These are phyloP conservation scores for Trametes maxima DNA, from an alignment of 768 basidiomycete genomes.

Conservation along the genomic window DNA sequence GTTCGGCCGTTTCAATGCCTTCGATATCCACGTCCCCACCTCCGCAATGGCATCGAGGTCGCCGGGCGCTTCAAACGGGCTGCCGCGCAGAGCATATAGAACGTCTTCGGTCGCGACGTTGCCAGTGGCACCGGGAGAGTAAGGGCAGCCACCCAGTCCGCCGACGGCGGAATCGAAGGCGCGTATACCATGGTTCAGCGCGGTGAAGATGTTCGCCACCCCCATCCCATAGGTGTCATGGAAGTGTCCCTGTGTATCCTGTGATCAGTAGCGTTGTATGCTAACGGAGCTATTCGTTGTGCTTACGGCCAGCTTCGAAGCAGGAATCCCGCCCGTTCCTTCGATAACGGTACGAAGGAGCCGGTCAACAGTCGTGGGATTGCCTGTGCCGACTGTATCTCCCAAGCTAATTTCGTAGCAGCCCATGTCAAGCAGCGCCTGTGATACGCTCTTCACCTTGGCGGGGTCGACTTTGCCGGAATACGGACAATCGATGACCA, in stretches of 20 bases:
- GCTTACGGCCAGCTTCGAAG: slow-evolving; percentile 71
- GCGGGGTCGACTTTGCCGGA: slow-evolving; percentile 72
- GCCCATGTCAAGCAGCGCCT: slow-evolving; percentile 81
- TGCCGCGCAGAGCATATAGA: slow-evolving; percentile 76
- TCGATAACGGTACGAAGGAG: slow-evolving; percentile 75
- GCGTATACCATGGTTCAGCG: slow-evolving; percentile 72
- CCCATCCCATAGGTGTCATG: slow-evolving; percentile 91
- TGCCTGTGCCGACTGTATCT: slow-evolving; percentile 89
- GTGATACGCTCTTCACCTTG: slow-evolving; percentile 68
- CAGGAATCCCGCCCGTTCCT: slow-evolving; percentile 55
- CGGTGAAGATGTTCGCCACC: slow-evolving; percentile 72
- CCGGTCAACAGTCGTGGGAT: slow-evolving; percentile 63
- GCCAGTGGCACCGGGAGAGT: slow-evolving; percentile 93
- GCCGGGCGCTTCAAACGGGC: slow-evolving; percentile 57
- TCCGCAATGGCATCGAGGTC: slow-evolving; percentile 72
- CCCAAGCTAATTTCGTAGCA: slow-evolving; percentile 93
- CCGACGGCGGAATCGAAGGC: slow-evolving; percentile 86
- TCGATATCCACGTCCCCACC: slow-evolving; percentile 83
- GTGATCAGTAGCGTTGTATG: not conserved
- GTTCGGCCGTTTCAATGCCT: slow-evolving; percentile 63
- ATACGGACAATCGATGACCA: slow-evolving; percentile 84
- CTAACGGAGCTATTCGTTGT: not conserved
- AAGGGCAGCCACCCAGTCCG: slow-evolving; percentile 94
- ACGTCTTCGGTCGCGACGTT: slow-evolving; percentile 95
- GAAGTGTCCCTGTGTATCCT: slow-evolving; percentile 50